Conservation (phyloP, 2,329 filamentous ascomycete genomes). For the Aureobasidium sp. region DNA sequence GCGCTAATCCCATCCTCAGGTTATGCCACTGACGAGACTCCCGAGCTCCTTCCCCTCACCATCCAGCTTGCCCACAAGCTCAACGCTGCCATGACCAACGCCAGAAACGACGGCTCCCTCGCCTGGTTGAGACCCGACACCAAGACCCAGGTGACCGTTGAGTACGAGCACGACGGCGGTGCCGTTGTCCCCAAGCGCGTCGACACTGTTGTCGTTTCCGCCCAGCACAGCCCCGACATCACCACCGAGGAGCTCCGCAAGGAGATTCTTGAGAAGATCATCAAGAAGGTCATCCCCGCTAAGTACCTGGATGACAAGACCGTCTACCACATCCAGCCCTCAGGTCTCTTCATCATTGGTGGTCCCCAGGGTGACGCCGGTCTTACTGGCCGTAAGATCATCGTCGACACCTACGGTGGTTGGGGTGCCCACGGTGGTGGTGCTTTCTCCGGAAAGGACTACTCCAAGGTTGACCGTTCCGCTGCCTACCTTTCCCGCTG, state of each 20-base stretch:
- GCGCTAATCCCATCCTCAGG: slow-evolving; percentile 27
- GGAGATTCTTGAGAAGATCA: slow-evolving; percentile 94
- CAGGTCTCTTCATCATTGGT: slow-evolving; percentile 97
- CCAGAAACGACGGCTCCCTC: slow-evolving; percentile 76
- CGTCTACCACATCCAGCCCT: slow-evolving; percentile 98
- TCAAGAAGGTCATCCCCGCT: slow-evolving; percentile 86
- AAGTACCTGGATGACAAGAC: slow-evolving; percentile 89
- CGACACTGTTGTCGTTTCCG: slow-evolving; percentile 93
- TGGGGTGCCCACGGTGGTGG: slow-evolving; percentile 99
- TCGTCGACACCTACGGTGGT: slow-evolving; percentile 98
- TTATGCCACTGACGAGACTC: slow-evolving; percentile 98
- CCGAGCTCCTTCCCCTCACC: slow-evolving; percentile 91
- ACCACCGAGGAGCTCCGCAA: slow-evolving; percentile 85
- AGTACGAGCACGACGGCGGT: slow-evolving; percentile 95
- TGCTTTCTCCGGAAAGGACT: slow-evolving; percentile 99
- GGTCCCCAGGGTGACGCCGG: slow-evolving; percentile 98
- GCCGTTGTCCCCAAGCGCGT: slow-evolving; percentile 87
- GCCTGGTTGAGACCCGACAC: slow-evolving; percentile 97
- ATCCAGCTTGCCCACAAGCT: slow-evolving; percentile 93
- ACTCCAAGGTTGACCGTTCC: slow-evolving; percentile 99
- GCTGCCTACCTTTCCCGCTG: slow-evolving; percentile 95
- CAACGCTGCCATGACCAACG: slow-evolving; percentile 86
- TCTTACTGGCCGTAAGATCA: slow-evolving; percentile 98
- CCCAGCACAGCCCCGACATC: slow-evolving; percentile 85
- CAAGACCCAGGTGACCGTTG: slow-evolving; percentile 98